phyloP scores from a whole-genome alignment of 1,284 basidiomycete genomes.

The Trichosporon sp. region DNA sequence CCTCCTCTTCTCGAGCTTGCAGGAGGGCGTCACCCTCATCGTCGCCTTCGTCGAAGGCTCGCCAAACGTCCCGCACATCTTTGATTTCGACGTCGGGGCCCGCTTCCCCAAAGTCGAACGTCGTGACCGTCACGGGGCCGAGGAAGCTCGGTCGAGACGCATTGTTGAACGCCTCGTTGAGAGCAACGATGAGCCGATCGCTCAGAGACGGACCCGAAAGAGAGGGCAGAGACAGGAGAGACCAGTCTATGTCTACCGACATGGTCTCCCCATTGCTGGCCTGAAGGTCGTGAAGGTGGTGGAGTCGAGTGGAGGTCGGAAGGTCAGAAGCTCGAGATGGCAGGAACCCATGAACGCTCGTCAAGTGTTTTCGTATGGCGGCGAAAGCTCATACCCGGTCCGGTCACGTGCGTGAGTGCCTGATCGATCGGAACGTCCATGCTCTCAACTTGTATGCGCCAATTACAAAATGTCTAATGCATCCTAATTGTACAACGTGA shows the following conservation, averaged over 20 bases:
- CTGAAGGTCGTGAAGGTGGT: neutral
- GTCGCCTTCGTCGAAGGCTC: conserved; percentile 78
- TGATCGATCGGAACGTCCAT: too few species aligned
- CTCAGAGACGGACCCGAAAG: conserved; percentile 56
- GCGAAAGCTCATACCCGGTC: neutral
- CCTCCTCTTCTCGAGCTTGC: neutral
- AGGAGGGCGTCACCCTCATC: conserved; percentile 54
- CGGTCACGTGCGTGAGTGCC: neutral
- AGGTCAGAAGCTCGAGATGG: neutral
- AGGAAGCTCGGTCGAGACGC: conserved; percentile 82
- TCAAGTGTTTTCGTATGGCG: neutral
- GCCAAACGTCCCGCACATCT: conserved; percentile 88
- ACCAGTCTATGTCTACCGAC: conserved; percentile 56
- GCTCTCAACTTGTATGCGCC: neutral
- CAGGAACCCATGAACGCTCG: too few species aligned
- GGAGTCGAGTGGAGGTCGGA: neutral
- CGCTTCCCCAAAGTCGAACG: conserved; percentile 77
- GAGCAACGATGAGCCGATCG: conserved; percentile 62
- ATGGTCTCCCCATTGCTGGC: conserved; percentile 27
- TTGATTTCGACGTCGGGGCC: conserved; percentile 82
- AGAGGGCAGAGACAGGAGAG: conserved; percentile 41
- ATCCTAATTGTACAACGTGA: neutral
- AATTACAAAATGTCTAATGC: neutral
- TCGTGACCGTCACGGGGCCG: conserved; percentile 77
- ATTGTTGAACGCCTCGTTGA: conserved; percentile 71